Evolutionary conservation across 257 asterid species (phyloP), one percentile per base, ranked within the genome.

Genomic region (Fraxinus quadrangulata): DNA sequence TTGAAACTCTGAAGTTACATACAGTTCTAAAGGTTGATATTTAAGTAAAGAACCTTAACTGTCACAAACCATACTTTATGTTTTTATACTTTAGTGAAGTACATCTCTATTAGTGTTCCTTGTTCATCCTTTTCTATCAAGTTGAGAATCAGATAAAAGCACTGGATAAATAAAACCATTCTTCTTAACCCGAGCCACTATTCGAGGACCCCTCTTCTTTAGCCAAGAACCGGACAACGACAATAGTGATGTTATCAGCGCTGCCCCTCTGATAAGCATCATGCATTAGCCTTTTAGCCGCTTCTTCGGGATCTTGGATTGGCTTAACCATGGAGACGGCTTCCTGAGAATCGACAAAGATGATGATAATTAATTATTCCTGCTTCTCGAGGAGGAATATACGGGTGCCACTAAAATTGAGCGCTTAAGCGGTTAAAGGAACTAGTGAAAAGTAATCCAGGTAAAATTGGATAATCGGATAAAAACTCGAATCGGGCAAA

Each of bases 231-330:
- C 95, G 96, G 65, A 94, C 98, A 0, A 92, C 90, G 14, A 94
- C 94, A 9, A 88, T 79, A 33, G 98, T 94, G 80, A 90, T 94
- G 59, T 94, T 94, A 81, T 94, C 98, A 4, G 94, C 96, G 42
- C 97, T 94, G 79, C 97, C 98, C 75, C 98, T 87, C 82, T 91
- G 97, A 67, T 84, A 78, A 19, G 98, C 98, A 83, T 94, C 98
- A 71, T 92, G 97, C 96, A 91, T 80, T 75, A 94, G 85, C 84
- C 96, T 86, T 72, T 92, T 94, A 2, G 98, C 97, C 2, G 94
- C 96, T 69, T 92, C 97, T 86, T 92, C 96, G 3, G 98, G 97
- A 42, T 94, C 98, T 79, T 85, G 84, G 42, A 94, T 86, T 23
- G 95, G 96, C 84, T 85, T 92, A 39, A 85, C 87, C 97, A 92